A percentile compares a stretch with the other conserved stretches of the same genome.
Evolutionary conservation across 2,329 filamentous ascomycete species (phyloP).

Genomic region (Tympanopsis confertula): DNA sequence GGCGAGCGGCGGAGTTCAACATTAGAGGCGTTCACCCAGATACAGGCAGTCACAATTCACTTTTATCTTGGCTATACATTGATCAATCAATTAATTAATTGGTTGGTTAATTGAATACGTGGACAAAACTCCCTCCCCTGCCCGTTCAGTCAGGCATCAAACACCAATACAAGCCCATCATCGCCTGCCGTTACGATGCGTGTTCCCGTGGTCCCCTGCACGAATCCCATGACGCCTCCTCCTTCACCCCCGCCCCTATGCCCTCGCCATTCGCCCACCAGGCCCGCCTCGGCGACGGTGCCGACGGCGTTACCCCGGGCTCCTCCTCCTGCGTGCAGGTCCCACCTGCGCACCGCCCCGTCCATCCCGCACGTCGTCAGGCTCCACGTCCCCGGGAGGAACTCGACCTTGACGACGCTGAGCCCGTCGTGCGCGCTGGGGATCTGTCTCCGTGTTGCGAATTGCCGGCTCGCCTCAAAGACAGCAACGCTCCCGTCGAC

Average conservation of each 20-base stretch:
- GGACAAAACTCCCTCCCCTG: too few relatives aligned
- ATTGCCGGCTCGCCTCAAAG: conserved; percentile 76
- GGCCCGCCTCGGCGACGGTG: conserved; percentile 52
- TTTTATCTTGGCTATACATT: too few relatives aligned
- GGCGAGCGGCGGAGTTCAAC: too few relatives aligned
- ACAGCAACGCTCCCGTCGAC: conserved; percentile 72
- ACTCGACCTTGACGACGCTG: conserved; percentile 86
- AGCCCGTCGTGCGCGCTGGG: conserved; percentile 75
- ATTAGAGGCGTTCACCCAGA: too few relatives aligned
- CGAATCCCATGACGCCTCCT: conserved; percentile 82
- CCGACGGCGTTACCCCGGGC: conserved; percentile 32
- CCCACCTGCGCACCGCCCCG: conserved; percentile 82
- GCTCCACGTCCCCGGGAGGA: conserved; percentile 57
- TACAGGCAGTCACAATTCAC: too few relatives aligned
- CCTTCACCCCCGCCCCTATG: conserved; percentile 76
- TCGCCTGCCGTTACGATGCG: conserved; percentile 82
- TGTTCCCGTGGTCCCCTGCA: conserved; percentile 65
- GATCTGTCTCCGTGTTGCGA: conserved; percentile 75
- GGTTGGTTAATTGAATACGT: too few relatives aligned
- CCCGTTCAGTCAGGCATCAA: conserved; percentile 38
- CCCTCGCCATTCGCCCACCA: conserved; percentile 81
- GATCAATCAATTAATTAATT: too few relatives aligned
- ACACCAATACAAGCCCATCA: conserved; percentile 61
- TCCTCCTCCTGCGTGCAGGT: conserved; percentile 53
- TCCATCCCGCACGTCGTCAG: conserved; percentile 87